Base-by-base conservation (phyloP, 2,329 filamentous ascomycete genomes). In the Periconia digitata region DNA sequence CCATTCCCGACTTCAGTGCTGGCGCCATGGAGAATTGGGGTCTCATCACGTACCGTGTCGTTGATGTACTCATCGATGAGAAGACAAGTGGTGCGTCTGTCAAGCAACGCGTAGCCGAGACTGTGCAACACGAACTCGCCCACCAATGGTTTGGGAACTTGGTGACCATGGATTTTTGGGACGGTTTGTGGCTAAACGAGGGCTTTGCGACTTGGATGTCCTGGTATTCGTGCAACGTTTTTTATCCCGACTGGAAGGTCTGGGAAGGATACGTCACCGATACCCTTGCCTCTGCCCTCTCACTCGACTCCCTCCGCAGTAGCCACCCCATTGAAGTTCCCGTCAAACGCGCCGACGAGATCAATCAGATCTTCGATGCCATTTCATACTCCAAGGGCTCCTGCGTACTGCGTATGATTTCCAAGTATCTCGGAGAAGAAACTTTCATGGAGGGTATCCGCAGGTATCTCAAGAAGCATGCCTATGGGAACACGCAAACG, bases 1-100 rank as follows among this genome's bases (percentile, higher is more conserved):
- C 92, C 38, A 92, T 97, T 66, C 92, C 92, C 15, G 92, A 97
- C 70, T 97, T 97, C 70, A 90, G 90, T 43, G 90, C 91, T 41
- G 92, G 92, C 54, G 92, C 92, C 50, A 96, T 97, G 92, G 92
- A 97, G 79, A 97, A 97, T 72, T 97, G 92, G 92, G 92, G 92
- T 67, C 78, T 97, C 44, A 85, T 97, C 59, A 97, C 92, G 6
- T 97, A 96, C 76, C 87, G 92, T 56, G 89, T 95, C 18, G 92
- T 96, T 27, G 90, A 95, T 66, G 74, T 97, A 40, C 81, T 97
- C 50, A 84, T 95, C 53, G 92, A 97, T 62, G 90, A 96, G 74
- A 94, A 95, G 79, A 88, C 84, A 3, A 94, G 89, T 63, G 89
- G 91, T 65, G 92, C 92, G 17, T 86, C 87, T 32, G 90, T 86